Base-by-base conservation (phyloP, 1,284 basidiomycete genomes). In the Papiliotrema fonsecae region DNA sequence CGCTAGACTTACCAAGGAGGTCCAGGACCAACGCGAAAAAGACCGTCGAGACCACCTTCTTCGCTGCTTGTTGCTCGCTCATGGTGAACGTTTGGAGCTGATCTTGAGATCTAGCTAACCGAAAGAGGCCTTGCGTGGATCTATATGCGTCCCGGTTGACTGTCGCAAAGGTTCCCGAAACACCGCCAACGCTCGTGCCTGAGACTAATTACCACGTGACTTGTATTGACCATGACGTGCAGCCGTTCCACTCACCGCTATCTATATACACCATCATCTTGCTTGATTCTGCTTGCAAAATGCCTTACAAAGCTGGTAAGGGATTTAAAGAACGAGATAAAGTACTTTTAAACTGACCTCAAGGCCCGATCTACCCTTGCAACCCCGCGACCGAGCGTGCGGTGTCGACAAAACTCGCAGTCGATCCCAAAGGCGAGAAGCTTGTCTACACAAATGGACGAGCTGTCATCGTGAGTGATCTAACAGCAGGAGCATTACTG, bases 11-110 rank as follows among this genome's bases (percentile, higher is more conserved):
- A 82, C 83, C 83, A 51, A 93, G 86, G 18, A 93, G 81, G 70
- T 93, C 89, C 43, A 93, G 78, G 24, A 93, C 79, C 31, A 93
- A 76, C 2, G 88, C 89, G 66, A 92, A 84, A 42, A 93, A 88
- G 55, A 91, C 79, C 3, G 79, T 82, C 69, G 86, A 82, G 47
- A 89, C 80, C 38, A 69, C 51, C 18, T 21, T 11, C 42, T 47
- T 58, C 14, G 56, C 35, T n/a, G 21, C 10, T 35, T 25, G 27
- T 25, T 14, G 34, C 31, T 28, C 13, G n/a, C 14, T 24, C 44
- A 45, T 45, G 6, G 14, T 37, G 35, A 22, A 39, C 26, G 14
- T 35, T n/a, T n/a, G n/a, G n/a, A n/a, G n/a, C n/a, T n/a, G n/a
- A n/a, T n/a, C n/a, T n/a, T n/a, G n/a, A n/a, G n/a, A n/a, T n/a